Conservation (phyloP, 768 basidiomycete genomes). For the Boletus bicolor region DNA sequence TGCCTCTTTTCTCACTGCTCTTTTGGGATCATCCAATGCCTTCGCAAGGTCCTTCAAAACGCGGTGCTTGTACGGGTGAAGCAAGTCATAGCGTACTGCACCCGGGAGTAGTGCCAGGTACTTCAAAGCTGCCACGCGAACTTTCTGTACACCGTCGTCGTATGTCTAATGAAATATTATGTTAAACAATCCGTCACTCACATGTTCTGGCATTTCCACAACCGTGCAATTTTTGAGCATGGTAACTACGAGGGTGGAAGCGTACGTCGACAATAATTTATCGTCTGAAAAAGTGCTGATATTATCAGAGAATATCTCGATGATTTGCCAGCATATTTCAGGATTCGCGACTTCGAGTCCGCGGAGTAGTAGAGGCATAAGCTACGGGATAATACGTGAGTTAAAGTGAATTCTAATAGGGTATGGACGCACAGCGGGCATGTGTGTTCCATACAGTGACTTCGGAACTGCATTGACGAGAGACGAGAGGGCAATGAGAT, state of each 20-base stretch:
- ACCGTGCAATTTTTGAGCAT: conserved; percentile 66
- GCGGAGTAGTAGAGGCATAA: conserved; percentile 84
- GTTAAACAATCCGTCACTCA: conserved; percentile 31
- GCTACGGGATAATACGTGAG: conserved; percentile 41
- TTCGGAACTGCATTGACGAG: conserved; percentile 80
- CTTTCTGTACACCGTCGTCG: conserved; percentile 46
- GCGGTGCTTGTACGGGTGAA: conserved; percentile 73
- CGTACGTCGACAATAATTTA: conserved; percentile 62
- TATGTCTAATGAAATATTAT: background rate
- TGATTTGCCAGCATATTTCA: conserved; percentile 72
- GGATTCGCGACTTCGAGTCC: conserved; percentile 76
- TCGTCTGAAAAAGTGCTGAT: conserved; percentile 56
- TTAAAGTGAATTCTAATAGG: background rate
- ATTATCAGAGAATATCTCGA: conserved; percentile 72
- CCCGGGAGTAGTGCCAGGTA: conserved; percentile 73
- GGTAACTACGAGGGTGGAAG: conserved; percentile 61
- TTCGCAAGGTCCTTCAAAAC: conserved; percentile 75
- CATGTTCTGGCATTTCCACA: conserved; percentile 52
- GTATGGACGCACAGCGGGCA: conserved; percentile 49
- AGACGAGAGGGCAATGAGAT: conserved; percentile 80
- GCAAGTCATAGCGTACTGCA: conserved; percentile 73
- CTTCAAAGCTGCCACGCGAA: conserved; percentile 70
- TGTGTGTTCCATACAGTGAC: conserved; percentile 63
- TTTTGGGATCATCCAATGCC: conserved; percentile 86
- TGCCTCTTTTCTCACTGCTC: conserved; percentile 80